Conservation (phyloP, 306 rosid species). For the Argentina anserina region DNA sequence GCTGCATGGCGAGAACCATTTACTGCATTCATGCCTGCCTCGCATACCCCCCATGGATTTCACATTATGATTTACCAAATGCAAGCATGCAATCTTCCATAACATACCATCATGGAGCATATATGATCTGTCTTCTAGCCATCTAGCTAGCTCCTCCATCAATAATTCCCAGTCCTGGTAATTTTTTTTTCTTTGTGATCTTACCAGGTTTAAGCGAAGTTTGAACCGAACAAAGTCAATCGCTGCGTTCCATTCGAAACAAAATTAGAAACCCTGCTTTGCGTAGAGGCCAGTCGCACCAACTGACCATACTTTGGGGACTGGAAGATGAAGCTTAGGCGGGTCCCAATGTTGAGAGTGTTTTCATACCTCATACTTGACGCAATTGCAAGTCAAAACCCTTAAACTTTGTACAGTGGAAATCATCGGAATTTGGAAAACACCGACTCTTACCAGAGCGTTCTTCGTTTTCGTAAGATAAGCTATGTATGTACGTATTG, state of each 20-base stretch:
- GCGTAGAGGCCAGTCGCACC: background rate
- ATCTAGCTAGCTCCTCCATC: background rate
- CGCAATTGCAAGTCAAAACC: background rate
- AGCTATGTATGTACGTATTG: no score
- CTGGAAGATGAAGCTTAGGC: background rate
- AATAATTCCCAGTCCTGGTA: background rate
- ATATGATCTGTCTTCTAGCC: background rate
- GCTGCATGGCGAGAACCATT: constrained; percentile 33
- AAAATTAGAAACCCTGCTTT: background rate
- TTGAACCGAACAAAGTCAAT: constrained; percentile 27
- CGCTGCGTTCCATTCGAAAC: constrained; percentile 24
- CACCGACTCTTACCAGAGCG: no score
- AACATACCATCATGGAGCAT: background rate
- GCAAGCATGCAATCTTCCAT: background rate
- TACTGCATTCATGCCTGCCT: constrained; percentile 35
- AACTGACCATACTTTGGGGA: background rate
- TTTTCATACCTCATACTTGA: background rate
- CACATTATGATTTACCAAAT: constrained; percentile 16
- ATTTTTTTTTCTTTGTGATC: background rate
- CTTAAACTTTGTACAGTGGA: background rate
- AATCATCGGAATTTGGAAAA: background rate
- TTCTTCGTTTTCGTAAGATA: no score
- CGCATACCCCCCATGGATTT: constrained; percentile 16
- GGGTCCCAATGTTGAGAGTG: constrained; percentile 5
- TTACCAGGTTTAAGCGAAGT: background rate